These are phyloP conservation scores for Pythium dissotocum DNA, from an alignment of 352 stramenopile species.

Conservation along the genomic window DNA sequence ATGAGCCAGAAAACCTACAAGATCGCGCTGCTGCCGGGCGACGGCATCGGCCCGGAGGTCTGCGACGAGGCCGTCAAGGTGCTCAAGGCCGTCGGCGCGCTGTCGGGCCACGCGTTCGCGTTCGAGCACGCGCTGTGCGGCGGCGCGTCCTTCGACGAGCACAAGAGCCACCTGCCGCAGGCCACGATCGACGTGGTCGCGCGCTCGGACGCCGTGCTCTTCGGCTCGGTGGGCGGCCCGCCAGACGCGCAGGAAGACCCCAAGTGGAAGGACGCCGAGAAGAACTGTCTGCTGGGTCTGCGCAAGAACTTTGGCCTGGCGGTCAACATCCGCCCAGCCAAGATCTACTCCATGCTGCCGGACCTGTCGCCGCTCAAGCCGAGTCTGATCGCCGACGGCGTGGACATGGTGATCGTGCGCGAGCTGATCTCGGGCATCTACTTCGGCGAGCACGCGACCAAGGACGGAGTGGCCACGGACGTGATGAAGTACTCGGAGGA, in stretches of 20 bases:
- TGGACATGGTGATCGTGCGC: constrained; percentile 99
- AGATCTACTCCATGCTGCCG: constrained; percentile 97
- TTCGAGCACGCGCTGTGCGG: constrained; percentile 96
- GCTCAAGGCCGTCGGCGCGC: constrained; percentile 76
- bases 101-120: constrained; percentile 91
- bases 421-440: constrained; percentile 99
- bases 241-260: constrained; percentile 89
- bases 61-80: constrained; percentile 93
- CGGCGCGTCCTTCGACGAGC: constrained; percentile 93
- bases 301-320: constrained; percentile 97
- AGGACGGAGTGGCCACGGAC: constrained; percentile 78
- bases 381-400: constrained; percentile 94
- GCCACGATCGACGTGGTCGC: constrained; percentile 93
- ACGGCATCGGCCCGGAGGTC: constrained; percentile 99
- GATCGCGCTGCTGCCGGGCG: constrained; percentile 96
- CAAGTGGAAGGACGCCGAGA: constrained; percentile 91
- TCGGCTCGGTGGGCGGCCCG: constrained; percentile 96
- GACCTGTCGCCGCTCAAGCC: constrained; percentile 97
- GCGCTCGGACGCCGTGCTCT: constrained; percentile 90
- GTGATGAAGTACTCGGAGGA: constrained; percentile 98
- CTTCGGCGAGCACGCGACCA: constrained; percentile 92
- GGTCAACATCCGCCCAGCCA: constrained; percentile 97
- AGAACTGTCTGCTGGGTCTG: constrained; percentile 97
- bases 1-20: constrained; percentile 61
- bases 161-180: constrained; percentile 93